Conservation (phyloP, 352 stramenopile genomes). For the Pythium dissimile region DNA sequence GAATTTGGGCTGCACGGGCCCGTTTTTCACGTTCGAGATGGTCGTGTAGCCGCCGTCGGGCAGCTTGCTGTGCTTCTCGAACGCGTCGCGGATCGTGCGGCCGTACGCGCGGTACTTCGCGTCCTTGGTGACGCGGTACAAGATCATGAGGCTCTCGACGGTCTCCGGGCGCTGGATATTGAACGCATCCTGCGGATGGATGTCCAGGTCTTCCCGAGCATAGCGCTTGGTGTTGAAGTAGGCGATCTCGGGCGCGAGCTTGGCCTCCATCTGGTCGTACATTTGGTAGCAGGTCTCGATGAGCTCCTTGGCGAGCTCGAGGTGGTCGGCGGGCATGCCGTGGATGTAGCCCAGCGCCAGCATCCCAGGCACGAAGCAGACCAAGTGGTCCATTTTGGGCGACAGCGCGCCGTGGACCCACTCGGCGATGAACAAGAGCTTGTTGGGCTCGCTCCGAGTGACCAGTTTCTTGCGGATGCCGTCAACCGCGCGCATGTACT, state of each 20-base stretch:
- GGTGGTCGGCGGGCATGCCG: slow-evolving; percentile 56
- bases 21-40: slow-evolving; percentile 53
- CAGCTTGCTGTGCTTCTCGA: slow-evolving; percentile 81
- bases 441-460: slow-evolving; percentile 53
- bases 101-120: slow-evolving; percentile 85
- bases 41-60: slow-evolving; percentile 57
- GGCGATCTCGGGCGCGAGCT: slow-evolving; percentile 86
- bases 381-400: slow-evolving; percentile 87
- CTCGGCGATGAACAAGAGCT: slow-evolving; percentile 66
- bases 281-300: slow-evolving; percentile 86
- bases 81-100: slow-evolving; percentile 79
- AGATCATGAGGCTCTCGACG: slow-evolving; percentile 90
- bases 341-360: slow-evolving; percentile 76
- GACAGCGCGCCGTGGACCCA: slow-evolving; percentile 45
- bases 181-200: slow-evolving; percentile 60
- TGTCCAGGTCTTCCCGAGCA: slow-evolving; percentile 43
- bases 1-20: slow-evolving; percentile 36
- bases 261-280: slow-evolving; percentile 75
- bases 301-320: slow-evolving; percentile 75
- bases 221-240: slow-evolving; percentile 69
- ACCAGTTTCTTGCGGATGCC: slow-evolving; percentile 59
- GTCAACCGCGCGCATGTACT: slow-evolving; percentile 63
- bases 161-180: slow-evolving; percentile 90
- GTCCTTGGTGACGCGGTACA: slow-evolving; percentile 89
- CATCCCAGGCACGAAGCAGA: slow-evolving; percentile 90